Percentiles rank a stretch among this genome's conserved stretches.
Conservation (phyloP, 2,329 filamentous ascomycete species). For the Plectosphaerella sp. region DNA sequence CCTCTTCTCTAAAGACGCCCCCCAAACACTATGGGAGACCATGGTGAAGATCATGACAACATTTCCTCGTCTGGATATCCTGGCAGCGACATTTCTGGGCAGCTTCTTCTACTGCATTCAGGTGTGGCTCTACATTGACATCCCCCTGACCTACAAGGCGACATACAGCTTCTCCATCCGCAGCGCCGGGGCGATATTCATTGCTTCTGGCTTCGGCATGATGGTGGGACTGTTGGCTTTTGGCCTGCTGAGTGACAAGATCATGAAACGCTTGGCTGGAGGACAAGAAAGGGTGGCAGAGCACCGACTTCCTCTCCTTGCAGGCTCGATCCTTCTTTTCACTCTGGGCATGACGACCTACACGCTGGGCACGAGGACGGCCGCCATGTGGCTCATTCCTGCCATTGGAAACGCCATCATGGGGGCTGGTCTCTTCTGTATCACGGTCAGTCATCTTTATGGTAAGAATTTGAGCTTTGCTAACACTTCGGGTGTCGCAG, state of each 20-base stretch:
- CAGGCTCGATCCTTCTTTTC: slow-evolving; percentile 1
- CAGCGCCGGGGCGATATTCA: slow-evolving; percentile 2
- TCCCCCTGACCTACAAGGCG: slow-evolving; percentile 5
- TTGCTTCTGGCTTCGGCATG: slow-evolving; percentile 3
- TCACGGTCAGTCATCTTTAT: background rate
- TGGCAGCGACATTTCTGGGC: slow-evolving; percentile 2
- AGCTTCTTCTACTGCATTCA: slow-evolving; percentile 8
- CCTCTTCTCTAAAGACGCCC: too few species aligned
- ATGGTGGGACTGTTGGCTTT: slow-evolving; percentile 4
- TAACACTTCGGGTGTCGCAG: too few species aligned
- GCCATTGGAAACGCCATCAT: slow-evolving; percentile 1
- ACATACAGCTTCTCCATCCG: slow-evolving; percentile 3
- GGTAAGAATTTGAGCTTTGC: too few species aligned
- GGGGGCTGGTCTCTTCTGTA: slow-evolving; percentile 1
- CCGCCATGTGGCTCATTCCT: slow-evolving; percentile 1
- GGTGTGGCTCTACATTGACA: slow-evolving; percentile 6
- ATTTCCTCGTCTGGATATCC: background rate
- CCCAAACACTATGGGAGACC: too few species aligned
- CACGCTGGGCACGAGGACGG: background rate
- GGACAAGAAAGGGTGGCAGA: slow-evolving; percentile 3
- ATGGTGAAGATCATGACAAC: too few species aligned
- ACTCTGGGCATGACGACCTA: slow-evolving; percentile 1
- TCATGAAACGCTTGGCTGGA: background rate
- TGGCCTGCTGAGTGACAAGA: slow-evolving; percentile 4
- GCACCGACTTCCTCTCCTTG: slow-evolving; percentile 5